Evolutionary conservation across 2,329 filamentous ascomycete genomes (phyloP), one percentile per base, ranked within the genome.

Genomic region (Eutypella sp.): DNA sequence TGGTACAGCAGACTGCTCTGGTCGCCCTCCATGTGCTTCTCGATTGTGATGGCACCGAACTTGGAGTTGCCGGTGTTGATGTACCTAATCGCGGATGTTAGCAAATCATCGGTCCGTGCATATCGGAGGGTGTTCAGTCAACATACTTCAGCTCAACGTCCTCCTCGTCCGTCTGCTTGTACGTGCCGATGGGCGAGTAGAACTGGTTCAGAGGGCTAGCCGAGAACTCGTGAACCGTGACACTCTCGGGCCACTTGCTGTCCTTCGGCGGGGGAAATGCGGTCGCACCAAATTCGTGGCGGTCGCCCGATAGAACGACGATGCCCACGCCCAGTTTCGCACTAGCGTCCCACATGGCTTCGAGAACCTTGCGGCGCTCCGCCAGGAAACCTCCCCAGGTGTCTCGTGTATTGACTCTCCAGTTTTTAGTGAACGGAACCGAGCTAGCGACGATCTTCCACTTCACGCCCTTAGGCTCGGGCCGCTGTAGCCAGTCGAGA

Each of bases 351-450:
- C 93, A 97, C 80, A 96, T 96, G 2, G 89, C 87, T 63, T 96
- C 86, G 13, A 99, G 82, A 22, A 97, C 79, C 45, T 73, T 75
- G 44, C 77, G 79, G 15, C 93, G 84, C 71, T 99, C 93, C 41
- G 76, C 70, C 2, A 96, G 74, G 65, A 95, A 96, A 0, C 92
- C 92, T 40, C 89, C 89, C 93, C 93, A 99, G 0, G 93, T 97
- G 62, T 99, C 93, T 50, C 84, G 76, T 2, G 82, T 82, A 53
- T 93, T 92, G 53, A 96, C 81, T 20, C 82, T 85, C 92, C 93
- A 99, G 66, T 99, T 99, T 70, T 96, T 95, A 6, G 93, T 97
- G 63, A 99, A 96, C 0, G 93, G 93, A 5, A 97, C 87, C 16
- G 87, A 91, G 33, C 87, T 91, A 16, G 91, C 84, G 42, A 99